A percentile compares a stretch with the other conserved stretches of the same genome.
Conservation (phyloP, 257 asterid genomes). For the Gardenia jasminoides region DNA sequence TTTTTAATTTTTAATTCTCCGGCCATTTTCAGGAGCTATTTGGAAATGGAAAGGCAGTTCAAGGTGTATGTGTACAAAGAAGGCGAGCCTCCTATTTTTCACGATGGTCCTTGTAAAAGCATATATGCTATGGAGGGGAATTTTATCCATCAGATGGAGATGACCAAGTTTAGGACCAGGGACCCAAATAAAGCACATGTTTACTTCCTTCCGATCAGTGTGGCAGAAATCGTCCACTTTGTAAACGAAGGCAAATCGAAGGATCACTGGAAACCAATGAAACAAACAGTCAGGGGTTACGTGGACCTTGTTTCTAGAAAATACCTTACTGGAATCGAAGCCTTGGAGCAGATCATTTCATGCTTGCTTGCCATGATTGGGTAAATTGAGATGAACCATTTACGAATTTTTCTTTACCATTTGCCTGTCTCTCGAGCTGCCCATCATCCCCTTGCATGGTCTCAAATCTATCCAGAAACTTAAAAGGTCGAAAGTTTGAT, state of each 20-base stretch:
- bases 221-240: constrained; percentile 75
- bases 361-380: constrained; percentile 91
- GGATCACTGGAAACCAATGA: constrained; percentile 77
- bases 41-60: constrained; percentile 86
- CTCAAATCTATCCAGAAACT: not conserved
- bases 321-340: constrained; percentile 75
- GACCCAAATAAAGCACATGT: constrained; percentile 66
- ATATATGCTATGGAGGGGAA: constrained; percentile 87
- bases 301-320: constrained; percentile 46
- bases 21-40: constrained; percentile 58
- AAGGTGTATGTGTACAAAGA: constrained; percentile 76
- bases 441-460: not conserved
- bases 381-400: constrained; percentile 24
- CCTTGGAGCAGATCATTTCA: constrained; percentile 77
- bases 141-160: constrained; percentile 71
- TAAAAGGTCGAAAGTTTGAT: not conserved
- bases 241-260: constrained; percentile 39
- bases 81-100: constrained; percentile 91
- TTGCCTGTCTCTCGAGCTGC: not conserved
- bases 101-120: constrained; percentile 88
- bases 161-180: constrained; percentile 54
- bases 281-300: constrained; percentile 57
- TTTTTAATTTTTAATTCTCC: not conserved
- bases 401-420: not conserved
- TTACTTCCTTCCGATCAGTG: constrained; percentile 82